Conservation (phyloP, 257 asterid species). For the Plantago ovata region DNA sequence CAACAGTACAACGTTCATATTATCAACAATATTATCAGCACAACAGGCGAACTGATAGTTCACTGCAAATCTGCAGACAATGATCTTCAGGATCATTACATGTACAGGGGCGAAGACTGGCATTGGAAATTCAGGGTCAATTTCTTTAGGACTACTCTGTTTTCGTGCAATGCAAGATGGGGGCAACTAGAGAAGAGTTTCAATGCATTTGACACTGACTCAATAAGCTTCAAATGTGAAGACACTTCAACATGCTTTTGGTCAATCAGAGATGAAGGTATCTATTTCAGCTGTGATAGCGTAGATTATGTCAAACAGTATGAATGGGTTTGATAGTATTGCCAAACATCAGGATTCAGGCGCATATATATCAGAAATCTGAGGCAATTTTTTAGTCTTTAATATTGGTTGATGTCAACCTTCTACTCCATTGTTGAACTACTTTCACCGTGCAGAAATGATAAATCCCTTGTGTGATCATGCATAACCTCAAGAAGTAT, state of each 20-base stretch:
- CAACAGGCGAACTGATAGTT: constrained; percentile 11
- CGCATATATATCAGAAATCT: background rate
- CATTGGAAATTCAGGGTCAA: constrained; percentile 40
- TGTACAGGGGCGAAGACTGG: constrained; percentile 30
- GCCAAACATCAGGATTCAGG: too few species aligned
- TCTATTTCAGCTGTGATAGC: constrained; percentile 38
- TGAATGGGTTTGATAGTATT: constrained; percentile 16
- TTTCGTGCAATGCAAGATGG: constrained; percentile 31
- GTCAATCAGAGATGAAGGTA: constrained; percentile 37
- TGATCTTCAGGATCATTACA: constrained; percentile 37
- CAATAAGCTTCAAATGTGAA: constrained; percentile 36
- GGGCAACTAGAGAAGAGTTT: constrained; percentile 24
- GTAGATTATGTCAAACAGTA: constrained; percentile 25
- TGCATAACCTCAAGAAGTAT: too few species aligned
- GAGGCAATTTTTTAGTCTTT: background rate
- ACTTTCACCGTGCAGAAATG: too few species aligned
- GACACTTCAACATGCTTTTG: constrained; percentile 43
- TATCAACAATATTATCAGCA: constrained; percentile 18
- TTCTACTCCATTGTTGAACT: too few species aligned
- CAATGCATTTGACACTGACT: constrained; percentile 31
- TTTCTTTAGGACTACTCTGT: constrained; percentile 39
- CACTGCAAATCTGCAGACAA: constrained; percentile 38
- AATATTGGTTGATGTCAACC: background rate
- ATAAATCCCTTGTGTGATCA: too few species aligned
- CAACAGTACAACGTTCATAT: constrained; percentile 34